Percentiles rank a stretch among this genome's conserved stretches.
Evolutionary conservation across 345 rosid genomes (phyloP).

Genomic region (Pugionium cornutum): DNA sequence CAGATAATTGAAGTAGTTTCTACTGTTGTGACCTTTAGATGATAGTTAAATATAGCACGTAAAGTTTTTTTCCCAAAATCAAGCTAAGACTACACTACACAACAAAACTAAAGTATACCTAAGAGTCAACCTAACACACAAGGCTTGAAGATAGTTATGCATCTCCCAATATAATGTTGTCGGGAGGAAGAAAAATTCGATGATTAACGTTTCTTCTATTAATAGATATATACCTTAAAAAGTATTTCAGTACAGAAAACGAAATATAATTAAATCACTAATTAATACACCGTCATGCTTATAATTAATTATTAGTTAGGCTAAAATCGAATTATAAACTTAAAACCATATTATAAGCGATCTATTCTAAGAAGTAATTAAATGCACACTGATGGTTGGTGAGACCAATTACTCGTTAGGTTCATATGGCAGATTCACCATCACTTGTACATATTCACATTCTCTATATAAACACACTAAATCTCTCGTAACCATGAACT

Average conservation of each 20-base stretch:
- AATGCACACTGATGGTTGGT: constrained; percentile 40
- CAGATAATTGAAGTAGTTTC: too few relatives aligned
- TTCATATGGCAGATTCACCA: constrained; percentile 25
- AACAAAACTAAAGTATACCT: too few relatives aligned
- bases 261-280: neutral
- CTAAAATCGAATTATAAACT: neutral
- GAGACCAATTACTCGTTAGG: constrained; percentile 28
- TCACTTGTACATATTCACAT: constrained; percentile 16
- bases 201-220: constrained; percentile 22
- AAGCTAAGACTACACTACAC: too few relatives aligned
- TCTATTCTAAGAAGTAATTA: constrained; percentile 16
- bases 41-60: too few relatives aligned
- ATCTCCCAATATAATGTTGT: constrained; percentile 19
- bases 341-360: constrained; percentile 14
- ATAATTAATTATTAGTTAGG: neutral
- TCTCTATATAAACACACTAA: constrained; percentile 36
- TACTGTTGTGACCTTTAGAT: too few relatives aligned
- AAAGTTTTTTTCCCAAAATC: too few relatives aligned
- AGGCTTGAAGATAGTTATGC: neutral
- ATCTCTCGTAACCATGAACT: constrained; percentile 12
- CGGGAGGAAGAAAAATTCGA: neutral
- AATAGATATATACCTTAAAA: constrained; percentile 6
- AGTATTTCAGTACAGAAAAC: constrained; percentile 10
- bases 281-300: neutral
- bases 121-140: too few relatives aligned